Conservation (phyloP, 1,284 basidiomycete genomes). For the Heterobasidion occidentale region DNA sequence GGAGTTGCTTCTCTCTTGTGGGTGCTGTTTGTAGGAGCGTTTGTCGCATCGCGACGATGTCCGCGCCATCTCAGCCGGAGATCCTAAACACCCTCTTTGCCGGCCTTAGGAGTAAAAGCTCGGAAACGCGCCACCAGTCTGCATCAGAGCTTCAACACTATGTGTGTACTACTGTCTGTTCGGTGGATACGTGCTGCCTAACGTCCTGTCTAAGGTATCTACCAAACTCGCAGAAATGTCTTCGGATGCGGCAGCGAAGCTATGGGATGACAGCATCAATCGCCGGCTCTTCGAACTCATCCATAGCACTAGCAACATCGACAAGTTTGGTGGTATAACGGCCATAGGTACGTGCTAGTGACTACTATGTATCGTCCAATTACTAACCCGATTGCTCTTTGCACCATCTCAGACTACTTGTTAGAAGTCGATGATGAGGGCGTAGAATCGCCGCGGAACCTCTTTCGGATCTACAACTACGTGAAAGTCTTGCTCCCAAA, state of each 20-base stretch:
- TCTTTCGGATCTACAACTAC: constrained; percentile 89
- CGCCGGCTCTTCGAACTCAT: constrained; percentile 75
- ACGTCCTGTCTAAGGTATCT: constrained; percentile 35
- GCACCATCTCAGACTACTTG: constrained; percentile 49
- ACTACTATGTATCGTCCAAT: constrained; percentile 10
- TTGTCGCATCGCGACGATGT: constrained; percentile 41
- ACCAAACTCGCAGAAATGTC: constrained; percentile 70
- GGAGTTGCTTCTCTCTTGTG: too few species aligned
- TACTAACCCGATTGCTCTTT: constrained; percentile 10
- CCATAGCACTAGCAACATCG: constrained; percentile 67
- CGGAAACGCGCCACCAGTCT: constrained; percentile 54
- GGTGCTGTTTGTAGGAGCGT: too few species aligned
- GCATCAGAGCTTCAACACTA: constrained; percentile 66
- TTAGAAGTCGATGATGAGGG: constrained; percentile 67
- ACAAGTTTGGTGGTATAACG: constrained; percentile 75
- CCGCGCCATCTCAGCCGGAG: constrained; percentile 40
- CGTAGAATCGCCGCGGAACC: constrained; percentile 66
- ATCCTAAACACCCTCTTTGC: constrained; percentile 58
- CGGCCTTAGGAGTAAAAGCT: constrained; percentile 52
- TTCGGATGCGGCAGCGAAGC: constrained; percentile 64
- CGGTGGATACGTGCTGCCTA: too few species aligned
- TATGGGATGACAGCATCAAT: constrained; percentile 81
- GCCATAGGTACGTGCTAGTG: constrained; percentile 59
- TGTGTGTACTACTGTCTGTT: constrained; percentile 31
- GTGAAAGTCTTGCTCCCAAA: constrained; percentile 82